These are phyloP conservation scores for Haberlea rhodopensis DNA, from an alignment of 257 asterid species.

Conservation along the genomic window DNA sequence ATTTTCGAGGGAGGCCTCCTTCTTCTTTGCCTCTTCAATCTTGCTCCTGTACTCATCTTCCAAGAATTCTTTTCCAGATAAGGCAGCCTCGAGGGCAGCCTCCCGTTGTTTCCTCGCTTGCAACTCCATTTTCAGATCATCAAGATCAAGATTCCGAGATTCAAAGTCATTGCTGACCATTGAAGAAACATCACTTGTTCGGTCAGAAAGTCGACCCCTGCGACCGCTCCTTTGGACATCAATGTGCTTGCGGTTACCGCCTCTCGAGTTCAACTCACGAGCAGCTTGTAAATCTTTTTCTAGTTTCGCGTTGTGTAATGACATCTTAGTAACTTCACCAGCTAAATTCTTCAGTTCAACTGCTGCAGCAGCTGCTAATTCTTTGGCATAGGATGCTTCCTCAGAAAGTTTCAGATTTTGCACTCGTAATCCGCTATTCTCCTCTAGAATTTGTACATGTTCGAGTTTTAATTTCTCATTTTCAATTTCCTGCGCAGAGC, in stretches of 20 bases:
- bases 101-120: slow-evolving; percentile 89
- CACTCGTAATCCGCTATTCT: slow-evolving; percentile 75
- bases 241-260: slow-evolving; percentile 51
- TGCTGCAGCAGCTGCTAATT: slow-evolving; percentile 98
- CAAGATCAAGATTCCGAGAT: slow-evolving; percentile 67
- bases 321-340: slow-evolving; percentile 88
- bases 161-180: slow-evolving; percentile 61
- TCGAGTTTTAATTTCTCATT: slow-evolving; percentile 76
- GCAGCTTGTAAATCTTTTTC: slow-evolving; percentile 74
- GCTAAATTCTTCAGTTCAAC: slow-evolving; percentile 87
- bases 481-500: slow-evolving; percentile 69
- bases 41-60: slow-evolving; percentile 81
- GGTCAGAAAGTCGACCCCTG: slow-evolving; percentile 58
- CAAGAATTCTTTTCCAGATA: slow-evolving; percentile 78
- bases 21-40: slow-evolving; percentile 77
- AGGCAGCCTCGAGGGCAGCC: slow-evolving; percentile 77
- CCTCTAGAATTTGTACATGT: slow-evolving; percentile 71
- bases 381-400: slow-evolving; percentile 97
- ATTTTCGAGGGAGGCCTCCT: slow-evolving; percentile 87
- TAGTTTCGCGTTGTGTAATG: slow-evolving; percentile 69
- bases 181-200: slow-evolving; percentile 55
- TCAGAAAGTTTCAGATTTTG: slow-evolving; percentile 87
- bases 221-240: slow-evolving; percentile 57
- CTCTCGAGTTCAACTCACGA: slow-evolving; percentile 61
- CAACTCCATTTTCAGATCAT: slow-evolving; percentile 80